phyloP scores from a whole-genome alignment of 148 eudicot species.

The Heliosperma pusillum region DNA sequence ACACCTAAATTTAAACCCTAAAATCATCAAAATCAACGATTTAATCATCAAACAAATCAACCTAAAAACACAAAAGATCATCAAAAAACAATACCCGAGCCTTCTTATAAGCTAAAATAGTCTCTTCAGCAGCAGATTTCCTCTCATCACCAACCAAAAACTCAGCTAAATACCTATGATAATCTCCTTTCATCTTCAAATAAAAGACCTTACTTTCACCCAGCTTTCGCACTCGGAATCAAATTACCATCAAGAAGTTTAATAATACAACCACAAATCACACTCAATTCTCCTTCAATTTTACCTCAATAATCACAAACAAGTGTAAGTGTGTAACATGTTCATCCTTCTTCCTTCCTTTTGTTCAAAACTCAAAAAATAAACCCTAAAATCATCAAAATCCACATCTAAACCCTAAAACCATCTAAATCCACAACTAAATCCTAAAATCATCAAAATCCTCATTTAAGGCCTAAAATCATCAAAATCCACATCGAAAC shows the following conservation, averaged over 20 bases:
- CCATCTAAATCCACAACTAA: neutral
- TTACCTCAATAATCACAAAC: slow-evolving; percentile 23
- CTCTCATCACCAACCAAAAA: slow-evolving; percentile 46
- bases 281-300: slow-evolving; percentile 49
- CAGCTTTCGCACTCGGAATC: slow-evolving; percentile 33
- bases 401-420: neutral
- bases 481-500: too few relatives aligned
- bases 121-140: slow-evolving; percentile 51
- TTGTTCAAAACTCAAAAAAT: neutral
- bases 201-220: slow-evolving; percentile 56
- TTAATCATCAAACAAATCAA: neutral
- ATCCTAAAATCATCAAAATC: neutral
- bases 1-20: neutral
- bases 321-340: too few relatives aligned
- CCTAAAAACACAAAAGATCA: neutral
- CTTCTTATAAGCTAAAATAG: slow-evolving; percentile 45
- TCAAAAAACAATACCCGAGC: slow-evolving; percentile 40
- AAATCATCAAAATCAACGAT: neutral
- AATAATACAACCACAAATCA: slow-evolving; percentile 46
- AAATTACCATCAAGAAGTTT: slow-evolving; percentile 40
- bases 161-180: slow-evolving; percentile 53
- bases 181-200: slow-evolving; percentile 63
- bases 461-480: too few relatives aligned
- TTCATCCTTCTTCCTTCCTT: too few relatives aligned
- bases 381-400: neutral